Percentiles rank a stretch among this genome's conserved stretches.
phyloP scores from a whole-genome alignment of 2,329 filamentous ascomycete genomes.

The Stemphylium vesicarium region DNA sequence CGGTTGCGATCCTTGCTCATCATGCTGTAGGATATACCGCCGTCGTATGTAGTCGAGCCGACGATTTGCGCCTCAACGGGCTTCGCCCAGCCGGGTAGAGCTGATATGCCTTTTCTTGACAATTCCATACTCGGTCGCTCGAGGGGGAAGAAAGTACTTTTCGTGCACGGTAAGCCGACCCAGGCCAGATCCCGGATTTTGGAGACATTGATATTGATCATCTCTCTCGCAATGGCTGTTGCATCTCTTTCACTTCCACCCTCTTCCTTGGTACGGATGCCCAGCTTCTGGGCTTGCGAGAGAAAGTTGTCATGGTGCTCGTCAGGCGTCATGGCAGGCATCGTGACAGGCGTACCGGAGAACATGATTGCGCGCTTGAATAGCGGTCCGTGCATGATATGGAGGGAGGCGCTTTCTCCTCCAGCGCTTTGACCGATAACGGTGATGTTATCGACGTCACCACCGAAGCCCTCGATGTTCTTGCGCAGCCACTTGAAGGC shows the following conservation, averaged over 20 bases:
- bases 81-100: slow-evolving; percentile 2
- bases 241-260: background rate
- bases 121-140: slow-evolving; percentile 15
- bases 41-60: slow-evolving; percentile 22
- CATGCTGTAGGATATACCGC: slow-evolving; percentile 27
- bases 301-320: slow-evolving; percentile 22
- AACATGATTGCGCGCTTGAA: slow-evolving; percentile 24
- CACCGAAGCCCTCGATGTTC: slow-evolving; percentile 46
- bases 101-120: background rate
- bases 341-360: slow-evolving; percentile 21
- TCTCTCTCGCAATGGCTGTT: slow-evolving; percentile 2
- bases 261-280: background rate
- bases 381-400: slow-evolving; percentile 14
- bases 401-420: slow-evolving; percentile 32
- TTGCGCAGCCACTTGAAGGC: slow-evolving; percentile 47
- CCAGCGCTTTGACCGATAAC: slow-evolving; percentile 35
- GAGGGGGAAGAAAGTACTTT: slow-evolving; percentile 14
- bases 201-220: slow-evolving; percentile 7
- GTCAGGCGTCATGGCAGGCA: slow-evolving; percentile 18
- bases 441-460: slow-evolving; percentile 27
- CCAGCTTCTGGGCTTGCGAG: slow-evolving; percentile 8
- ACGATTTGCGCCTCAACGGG: slow-evolving; percentile 21
- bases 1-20: slow-evolving; percentile 15
- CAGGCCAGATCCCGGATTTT: slow-evolving; percentile 20
- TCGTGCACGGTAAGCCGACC: slow-evolving; percentile 21